A percentile compares a stretch with the other conserved stretches of the same genome.
These are phyloP conservation scores for Hymenoscyphus linearis DNA, from an alignment of 2,329 filamentous ascomycete species.

Conservation along the genomic window DNA sequence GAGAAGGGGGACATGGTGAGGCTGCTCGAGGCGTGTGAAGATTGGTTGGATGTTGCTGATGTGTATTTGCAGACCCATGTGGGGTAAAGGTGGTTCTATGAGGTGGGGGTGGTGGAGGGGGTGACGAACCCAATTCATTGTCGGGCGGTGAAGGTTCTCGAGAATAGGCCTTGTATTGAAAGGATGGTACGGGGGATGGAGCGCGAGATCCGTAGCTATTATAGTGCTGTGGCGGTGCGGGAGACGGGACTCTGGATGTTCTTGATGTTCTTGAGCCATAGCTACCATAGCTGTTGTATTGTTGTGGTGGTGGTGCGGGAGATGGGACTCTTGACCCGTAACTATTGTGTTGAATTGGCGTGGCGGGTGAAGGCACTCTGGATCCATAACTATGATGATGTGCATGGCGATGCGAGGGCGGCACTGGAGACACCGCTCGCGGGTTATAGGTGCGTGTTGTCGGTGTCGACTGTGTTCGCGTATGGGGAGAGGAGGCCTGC, in stretches of 20 bases:
- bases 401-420: constrained; percentile 23
- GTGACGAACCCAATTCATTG: constrained; percentile 33
- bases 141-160: constrained; percentile 35
- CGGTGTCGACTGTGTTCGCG: constrained; percentile 33
- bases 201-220: constrained; percentile 34
- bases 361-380: constrained; percentile 36
- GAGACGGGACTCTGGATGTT: constrained; percentile 33
- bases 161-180: constrained; percentile 31
- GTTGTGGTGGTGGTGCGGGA: constrained; percentile 24
- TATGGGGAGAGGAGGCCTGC: constrained; percentile 19
- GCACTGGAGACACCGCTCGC: constrained; percentile 36
- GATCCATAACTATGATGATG: constrained; percentile 33
- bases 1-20: constrained; percentile 65
- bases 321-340: constrained; percentile 30
- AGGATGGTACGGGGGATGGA: constrained; percentile 24
- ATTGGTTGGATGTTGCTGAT: constrained; percentile 37
- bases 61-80: constrained; percentile 32
- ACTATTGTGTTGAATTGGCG: constrained; percentile 31
- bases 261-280: constrained; percentile 38
- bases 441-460: constrained; percentile 29
- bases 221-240: constrained; percentile 18
- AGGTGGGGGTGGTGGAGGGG: constrained; percentile 75
- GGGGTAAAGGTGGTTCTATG: constrained; percentile 58
- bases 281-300: constrained; percentile 17
- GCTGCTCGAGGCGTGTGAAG: constrained; percentile 52